phyloP scores from a whole-genome alignment of 139 green algal species.

The Tetradesmus lagerheimii region DNA sequence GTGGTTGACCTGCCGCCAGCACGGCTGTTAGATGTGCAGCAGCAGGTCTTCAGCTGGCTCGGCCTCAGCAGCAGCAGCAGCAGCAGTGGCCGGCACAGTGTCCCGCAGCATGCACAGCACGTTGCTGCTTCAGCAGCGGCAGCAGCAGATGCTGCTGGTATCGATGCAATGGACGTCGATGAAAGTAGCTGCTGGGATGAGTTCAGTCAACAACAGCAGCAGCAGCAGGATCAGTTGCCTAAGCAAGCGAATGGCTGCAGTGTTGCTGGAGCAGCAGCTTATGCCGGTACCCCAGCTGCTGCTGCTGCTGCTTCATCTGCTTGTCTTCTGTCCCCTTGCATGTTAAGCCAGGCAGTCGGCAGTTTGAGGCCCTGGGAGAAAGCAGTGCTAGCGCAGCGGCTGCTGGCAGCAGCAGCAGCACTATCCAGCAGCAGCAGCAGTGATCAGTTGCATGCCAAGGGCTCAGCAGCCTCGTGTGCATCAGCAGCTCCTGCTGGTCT shows the following conservation, averaged over 20 bases:
- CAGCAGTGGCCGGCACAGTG: neutral
- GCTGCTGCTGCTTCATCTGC: neutral
- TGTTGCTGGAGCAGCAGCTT: neutral
- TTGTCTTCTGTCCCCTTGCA: no score
- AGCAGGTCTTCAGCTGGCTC: neutral
- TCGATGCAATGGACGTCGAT: slow-evolving; percentile 12
- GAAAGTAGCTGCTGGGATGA: neutral
- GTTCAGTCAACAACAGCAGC: neutral
- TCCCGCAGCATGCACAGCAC: neutral
- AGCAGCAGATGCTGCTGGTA: neutral
- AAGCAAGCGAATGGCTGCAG: neutral
- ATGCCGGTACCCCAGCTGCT: neutral
- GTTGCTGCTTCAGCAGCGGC: neutral
- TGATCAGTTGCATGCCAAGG: neutral
- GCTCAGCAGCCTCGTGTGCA: neutral
- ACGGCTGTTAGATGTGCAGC: slow-evolving; percentile 11
- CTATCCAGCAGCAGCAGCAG: slow-evolving; percentile 34
- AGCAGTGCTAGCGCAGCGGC: slow-evolving; percentile 4
- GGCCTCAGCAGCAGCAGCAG: neutral
- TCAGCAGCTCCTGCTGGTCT: neutral
- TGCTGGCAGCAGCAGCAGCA: slow-evolving; percentile 40
- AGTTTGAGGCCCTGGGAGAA: slow-evolving; percentile 30
- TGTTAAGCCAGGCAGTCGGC: slow-evolving; percentile 19
- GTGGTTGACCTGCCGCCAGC: neutral
- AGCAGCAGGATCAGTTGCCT: slow-evolving; percentile 5